A percentile compares a stretch with the other conserved stretches of the same genome.
These are phyloP conservation scores for Citrullus amarus DNA, from an alignment of 306 rosid species.

Conservation along the genomic window DNA sequence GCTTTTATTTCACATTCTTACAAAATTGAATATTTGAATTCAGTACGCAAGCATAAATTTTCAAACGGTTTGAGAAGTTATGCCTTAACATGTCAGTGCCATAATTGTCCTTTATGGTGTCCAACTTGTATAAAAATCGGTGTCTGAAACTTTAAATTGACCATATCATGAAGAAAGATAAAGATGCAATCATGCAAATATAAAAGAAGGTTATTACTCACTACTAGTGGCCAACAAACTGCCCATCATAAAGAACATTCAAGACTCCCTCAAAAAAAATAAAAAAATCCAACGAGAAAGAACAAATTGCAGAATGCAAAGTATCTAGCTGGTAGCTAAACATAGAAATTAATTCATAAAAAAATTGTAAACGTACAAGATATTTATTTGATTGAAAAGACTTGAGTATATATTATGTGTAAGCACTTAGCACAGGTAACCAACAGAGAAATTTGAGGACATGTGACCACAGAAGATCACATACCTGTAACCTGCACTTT, in stretches of 20 bases:
- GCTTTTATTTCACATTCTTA: no score
- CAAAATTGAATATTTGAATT: no score
- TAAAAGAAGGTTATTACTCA: not conserved
- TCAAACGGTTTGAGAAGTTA: no score
- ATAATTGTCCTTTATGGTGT: not conserved
- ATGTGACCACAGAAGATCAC: not conserved
- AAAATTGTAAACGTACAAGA: not conserved
- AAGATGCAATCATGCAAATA: not conserved
- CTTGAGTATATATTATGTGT: not conserved
- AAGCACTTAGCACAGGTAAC: not conserved
- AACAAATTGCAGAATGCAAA: not conserved
- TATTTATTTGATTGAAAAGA: not conserved
- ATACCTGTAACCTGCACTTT: constrained; percentile 60
- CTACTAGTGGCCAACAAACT: not conserved
- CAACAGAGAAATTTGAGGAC: not conserved
- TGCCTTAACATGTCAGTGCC: no score
- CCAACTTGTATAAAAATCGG: not conserved
- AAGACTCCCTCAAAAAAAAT: not conserved
- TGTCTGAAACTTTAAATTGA: not conserved
- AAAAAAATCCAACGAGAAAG: not conserved
- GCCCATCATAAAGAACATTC: not conserved
- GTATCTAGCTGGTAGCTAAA: not conserved
- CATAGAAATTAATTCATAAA: not conserved
- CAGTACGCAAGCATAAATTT: no score
- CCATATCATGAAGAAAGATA: not conserved